phyloP scores from a whole-genome alignment of 345 rosid species.

The Populus pruinosa region DNA sequence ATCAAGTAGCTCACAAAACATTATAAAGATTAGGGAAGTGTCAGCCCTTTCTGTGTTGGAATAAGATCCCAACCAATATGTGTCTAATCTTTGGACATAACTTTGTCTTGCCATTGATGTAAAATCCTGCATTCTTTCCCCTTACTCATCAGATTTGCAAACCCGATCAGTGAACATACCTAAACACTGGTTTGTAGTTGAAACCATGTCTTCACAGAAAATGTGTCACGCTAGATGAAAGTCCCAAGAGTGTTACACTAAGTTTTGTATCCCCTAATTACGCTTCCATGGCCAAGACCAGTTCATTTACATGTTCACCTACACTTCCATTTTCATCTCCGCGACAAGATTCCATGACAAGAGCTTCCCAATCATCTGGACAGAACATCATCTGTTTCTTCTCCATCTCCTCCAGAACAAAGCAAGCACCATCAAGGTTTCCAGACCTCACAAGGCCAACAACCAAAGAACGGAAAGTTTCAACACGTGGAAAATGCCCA shows the following conservation, averaged over 20 bases:
- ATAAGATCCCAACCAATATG: neutral
- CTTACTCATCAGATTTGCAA: neutral
- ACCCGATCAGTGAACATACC: neutral
- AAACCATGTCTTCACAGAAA: neutral
- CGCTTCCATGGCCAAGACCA: conserved; percentile 9
- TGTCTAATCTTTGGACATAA: neutral
- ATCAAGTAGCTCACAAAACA: too few relatives aligned
- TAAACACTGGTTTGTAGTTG: neutral
- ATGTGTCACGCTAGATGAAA: neutral
- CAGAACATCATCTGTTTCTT: conserved; percentile 57
- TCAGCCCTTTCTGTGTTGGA: neutral
- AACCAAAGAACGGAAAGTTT: conserved; percentile 48
- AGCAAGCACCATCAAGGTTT: conserved; percentile 54
- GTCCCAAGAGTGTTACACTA: neutral
- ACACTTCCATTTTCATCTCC: conserved; percentile 28
- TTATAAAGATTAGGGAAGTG: neutral
- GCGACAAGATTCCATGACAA: conserved; percentile 40
- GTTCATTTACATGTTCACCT: conserved; percentile 43
- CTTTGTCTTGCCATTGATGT: neutral
- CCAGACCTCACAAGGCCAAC: conserved; percentile 54
- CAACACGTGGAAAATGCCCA: conserved; percentile 58
- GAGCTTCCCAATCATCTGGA: conserved; percentile 48
- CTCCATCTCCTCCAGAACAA: conserved; percentile 70
- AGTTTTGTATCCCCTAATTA: neutral
- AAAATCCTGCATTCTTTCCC: neutral